Base-by-base conservation (phyloP, 2,329 filamentous ascomycete species). In the Aureobasidium lini region DNA sequence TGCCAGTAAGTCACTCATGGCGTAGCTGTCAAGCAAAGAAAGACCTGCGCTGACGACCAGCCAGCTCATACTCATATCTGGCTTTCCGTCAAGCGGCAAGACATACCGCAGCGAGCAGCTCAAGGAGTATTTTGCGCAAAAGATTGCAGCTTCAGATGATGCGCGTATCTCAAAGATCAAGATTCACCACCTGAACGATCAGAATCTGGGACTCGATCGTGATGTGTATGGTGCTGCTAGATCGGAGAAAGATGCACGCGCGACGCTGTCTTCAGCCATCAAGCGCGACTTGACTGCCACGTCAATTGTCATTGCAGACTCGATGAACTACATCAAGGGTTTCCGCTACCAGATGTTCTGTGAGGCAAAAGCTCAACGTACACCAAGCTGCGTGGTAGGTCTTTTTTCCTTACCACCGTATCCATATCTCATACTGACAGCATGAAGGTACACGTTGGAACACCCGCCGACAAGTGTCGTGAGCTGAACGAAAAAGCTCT, bases 301-400 rank as follows among this genome's bases (percentile, higher is more conserved):
- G 67, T 87, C 90, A 68, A 84, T 95, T 60, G 88, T 94, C 56
- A 83, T 95, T 48, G 82, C 90, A 15, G 89, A 95, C 70, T 85
- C 86, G 1, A 76, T 89, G 62, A 94, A 94, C 73, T 95, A 94
- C 74, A 95, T 95, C 75, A 94, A 94, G 72, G 90, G 89, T 39
- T 94, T 89, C 83, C 81, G 90, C 50, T 95, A 95, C 71, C 89
- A 95, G 77, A 77, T 95, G 23, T 87, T 87, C 72, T 93, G 89
- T 75, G 89, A 94, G 74, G 84, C 89, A 39, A 94, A 94, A 73
- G 89, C 89, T 49, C 76, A 89, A 57, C 77, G 85, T 63, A 94
- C 89, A 3, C 83, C 87, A 3, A 88, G 83, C 72, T 91, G 87
- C 67, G 84, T 94, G 60, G 76, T 94, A 70, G 70, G 78, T 71